phyloP scores from a whole-genome alignment of 768 basidiomycete genomes.

The Tylopilus vinaceipallidus region DNA sequence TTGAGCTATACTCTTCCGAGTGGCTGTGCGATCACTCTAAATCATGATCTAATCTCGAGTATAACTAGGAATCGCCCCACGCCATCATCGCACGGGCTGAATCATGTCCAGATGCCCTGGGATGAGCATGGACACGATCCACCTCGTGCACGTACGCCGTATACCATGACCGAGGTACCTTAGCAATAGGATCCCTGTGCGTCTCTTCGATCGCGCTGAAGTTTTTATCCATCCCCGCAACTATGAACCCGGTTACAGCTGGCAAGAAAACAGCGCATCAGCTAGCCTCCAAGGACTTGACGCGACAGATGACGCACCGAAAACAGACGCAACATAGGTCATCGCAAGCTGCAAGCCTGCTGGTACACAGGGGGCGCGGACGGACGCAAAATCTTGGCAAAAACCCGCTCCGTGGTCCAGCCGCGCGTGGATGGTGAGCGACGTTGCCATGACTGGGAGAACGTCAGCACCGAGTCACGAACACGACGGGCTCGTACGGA shows the following conservation, averaged over 20 bases:
- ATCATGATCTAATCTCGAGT: too few relatives aligned
- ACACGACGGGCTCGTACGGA: conserved; percentile 12
- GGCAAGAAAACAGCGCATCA: background rate
- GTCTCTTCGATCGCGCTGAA: conserved; percentile 26
- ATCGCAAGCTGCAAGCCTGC: conserved; percentile 27
- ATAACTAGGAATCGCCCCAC: too few relatives aligned
- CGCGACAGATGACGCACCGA: conserved; percentile 23
- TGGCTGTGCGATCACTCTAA: conserved; percentile 7
- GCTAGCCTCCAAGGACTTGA: background rate
- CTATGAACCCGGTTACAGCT: conserved; percentile 24
- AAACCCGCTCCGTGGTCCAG: conserved; percentile 17
- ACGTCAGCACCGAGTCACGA: background rate
- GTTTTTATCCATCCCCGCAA: conserved; percentile 29
- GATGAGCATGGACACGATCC: conserved; percentile 17
- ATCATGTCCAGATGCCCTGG: conserved; percentile 7
- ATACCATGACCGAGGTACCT: conserved; percentile 30
- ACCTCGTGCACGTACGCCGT: conserved; percentile 21
- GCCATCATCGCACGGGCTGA: conserved; percentile 10
- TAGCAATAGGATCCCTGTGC: conserved; percentile 25
- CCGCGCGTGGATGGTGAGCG: conserved; percentile 30
- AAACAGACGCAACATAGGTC: conserved; percentile 27
- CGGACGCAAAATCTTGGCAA: conserved; percentile 30
- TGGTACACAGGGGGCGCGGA: conserved; percentile 18
- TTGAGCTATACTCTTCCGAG: background rate
- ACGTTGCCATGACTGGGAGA: conserved; percentile 15